Conservation (phyloP, 441 rosid genomes). For the Euphorbia schlechtendalii region DNA sequence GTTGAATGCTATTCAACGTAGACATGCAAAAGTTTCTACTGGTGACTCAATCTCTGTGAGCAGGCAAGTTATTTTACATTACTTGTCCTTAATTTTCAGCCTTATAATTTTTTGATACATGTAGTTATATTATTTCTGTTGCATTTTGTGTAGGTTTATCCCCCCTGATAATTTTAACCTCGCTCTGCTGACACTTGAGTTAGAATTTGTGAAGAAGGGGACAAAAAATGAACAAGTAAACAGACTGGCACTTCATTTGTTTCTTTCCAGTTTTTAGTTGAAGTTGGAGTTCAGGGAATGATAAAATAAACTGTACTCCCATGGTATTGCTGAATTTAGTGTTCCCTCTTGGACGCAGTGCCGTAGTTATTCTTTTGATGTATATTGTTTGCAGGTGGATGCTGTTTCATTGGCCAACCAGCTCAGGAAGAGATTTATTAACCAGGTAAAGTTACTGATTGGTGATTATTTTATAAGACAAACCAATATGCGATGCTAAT, state of each 20-base stretch:
- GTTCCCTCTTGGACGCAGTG: constrained; percentile 4
- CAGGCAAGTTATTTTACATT: constrained; percentile 37
- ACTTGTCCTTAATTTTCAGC: no score
- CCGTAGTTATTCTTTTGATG: neutral
- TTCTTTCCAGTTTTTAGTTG: neutral
- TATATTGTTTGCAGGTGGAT: constrained; percentile 53
- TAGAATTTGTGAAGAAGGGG: constrained; percentile 90
- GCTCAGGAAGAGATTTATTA: constrained; percentile 63
- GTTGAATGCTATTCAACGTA: constrained; percentile 79
- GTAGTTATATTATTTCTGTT: no score
- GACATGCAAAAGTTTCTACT: constrained; percentile 71
- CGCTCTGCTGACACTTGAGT: constrained; percentile 68
- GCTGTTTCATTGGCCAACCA: constrained; percentile 71
- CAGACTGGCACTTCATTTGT: neutral
- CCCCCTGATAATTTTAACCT: constrained; percentile 71
- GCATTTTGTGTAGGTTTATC: constrained; percentile 41
- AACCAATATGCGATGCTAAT: no score
- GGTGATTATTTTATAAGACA: no score
- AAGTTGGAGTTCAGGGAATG: neutral
- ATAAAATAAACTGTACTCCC: no score
- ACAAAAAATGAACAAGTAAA: constrained; percentile 75
- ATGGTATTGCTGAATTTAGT: no score
- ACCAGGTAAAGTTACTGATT: constrained; percentile 51
- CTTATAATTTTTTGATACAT: no score
- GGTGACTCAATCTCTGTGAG: constrained; percentile 60